Base-by-base conservation (phyloP, 1,284 basidiomycete species). In the Marasmius tenuissimus region DNA sequence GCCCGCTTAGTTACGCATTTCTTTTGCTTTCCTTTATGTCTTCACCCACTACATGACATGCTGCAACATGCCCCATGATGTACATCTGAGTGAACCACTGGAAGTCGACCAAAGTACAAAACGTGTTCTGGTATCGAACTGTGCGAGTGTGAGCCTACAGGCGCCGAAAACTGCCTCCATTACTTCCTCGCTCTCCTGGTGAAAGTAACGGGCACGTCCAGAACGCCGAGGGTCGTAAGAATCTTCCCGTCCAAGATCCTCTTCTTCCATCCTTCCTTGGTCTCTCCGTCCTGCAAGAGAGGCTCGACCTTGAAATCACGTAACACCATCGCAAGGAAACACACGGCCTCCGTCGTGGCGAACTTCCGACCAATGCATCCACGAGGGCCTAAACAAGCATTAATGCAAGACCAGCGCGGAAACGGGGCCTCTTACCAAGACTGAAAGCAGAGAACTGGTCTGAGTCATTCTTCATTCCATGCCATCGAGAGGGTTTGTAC, bases 401-500 rank as follows among this genome's bases (percentile, higher is more conserved):
- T 22, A 47, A 16, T 16, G 37, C 18, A 12, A 10, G 7, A 42
- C 4, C 2, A 4, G 37, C 18, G 16, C 50, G 33, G 70, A 0
- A 65, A 16, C 22, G 62, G 61, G 58, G 72, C 70, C 3, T 58
- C 62, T 40, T 37, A 63, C 62, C 62, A 42, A 63, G 40, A 39
- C 62, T 63, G 52, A 63, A 63, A 12, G 59, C 62, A 39, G 59
- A 61, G 22, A 63, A 63, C 22, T 55, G 51, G 38, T 63, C 62
- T 7, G 62, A 63, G 33, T 70, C 66, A 58, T 63, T 67, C 7
- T 59, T 47, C 7, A 63, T 61, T 5, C 62, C 64, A 51, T 72
- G 71, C 74, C 74, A 76, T 34, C 74, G 64, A 5, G 68, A 69
- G 8, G 74, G 74, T 33, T 68, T 60, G 63, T 70, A 75, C 33